Evolutionary conservation across 352 stramenopile genomes (phyloP).

Genomic region (Phytophthora pisi): DNA sequence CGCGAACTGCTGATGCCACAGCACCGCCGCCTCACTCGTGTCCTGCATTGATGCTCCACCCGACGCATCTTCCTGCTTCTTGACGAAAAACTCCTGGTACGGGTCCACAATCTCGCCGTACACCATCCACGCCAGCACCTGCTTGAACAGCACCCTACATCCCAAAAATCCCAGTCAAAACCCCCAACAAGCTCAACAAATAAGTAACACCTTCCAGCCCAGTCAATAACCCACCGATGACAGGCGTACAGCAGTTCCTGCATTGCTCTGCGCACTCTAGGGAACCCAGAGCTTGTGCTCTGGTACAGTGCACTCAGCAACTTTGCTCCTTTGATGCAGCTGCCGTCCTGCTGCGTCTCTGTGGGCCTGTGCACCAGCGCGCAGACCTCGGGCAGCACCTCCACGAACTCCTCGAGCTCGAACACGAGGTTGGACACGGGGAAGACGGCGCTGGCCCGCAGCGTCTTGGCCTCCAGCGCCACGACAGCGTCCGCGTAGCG

Average conservation of each 20-base stretch:
- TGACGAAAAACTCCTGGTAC: slow-evolving; percentile 80
- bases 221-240: slow-evolving; percentile 46
- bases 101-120: slow-evolving; percentile 75
- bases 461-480: slow-evolving; percentile 57
- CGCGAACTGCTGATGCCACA: slow-evolving; percentile 59
- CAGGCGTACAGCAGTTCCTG: slow-evolving; percentile 56
- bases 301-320: slow-evolving; percentile 55
- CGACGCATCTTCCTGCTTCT: slow-evolving; percentile 20
- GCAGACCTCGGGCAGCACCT: slow-evolving; percentile 66
- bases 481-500: slow-evolving; percentile 63
- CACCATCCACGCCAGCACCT: slow-evolving; percentile 86
- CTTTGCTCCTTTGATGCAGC: slow-evolving; percentile 36
- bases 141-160: slow-evolving; percentile 69
- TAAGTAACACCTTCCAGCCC: neutral
- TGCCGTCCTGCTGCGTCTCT: neutral
- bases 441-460: slow-evolving; percentile 50
- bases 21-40: slow-evolving; percentile 11
- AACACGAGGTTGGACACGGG: slow-evolving; percentile 70
- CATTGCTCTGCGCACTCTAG: slow-evolving; percentile 58
- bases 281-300: slow-evolving; percentile 58
- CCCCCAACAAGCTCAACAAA: neutral
- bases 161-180: slow-evolving; percentile 9
- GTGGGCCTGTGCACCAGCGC: slow-evolving; percentile 52
- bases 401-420: slow-evolving; percentile 67
- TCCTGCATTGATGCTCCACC: neutral